Evolutionary conservation across 345 rosid species (phyloP).

Genomic region (Garcia nutans): DNA sequence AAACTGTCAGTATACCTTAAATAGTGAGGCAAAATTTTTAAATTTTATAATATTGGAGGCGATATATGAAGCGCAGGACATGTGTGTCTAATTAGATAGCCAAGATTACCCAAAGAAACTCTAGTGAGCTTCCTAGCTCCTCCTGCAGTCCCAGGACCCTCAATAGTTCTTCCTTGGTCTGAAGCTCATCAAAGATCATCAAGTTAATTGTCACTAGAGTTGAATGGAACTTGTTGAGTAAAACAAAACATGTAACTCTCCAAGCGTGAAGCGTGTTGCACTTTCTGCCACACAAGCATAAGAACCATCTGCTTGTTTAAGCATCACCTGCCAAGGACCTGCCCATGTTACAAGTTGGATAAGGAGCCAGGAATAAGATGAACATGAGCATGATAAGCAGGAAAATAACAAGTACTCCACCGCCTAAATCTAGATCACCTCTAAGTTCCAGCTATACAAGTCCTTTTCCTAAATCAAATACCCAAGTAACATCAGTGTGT

Average conservation of each 20-base stretch:
- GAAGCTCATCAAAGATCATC: constrained; percentile 24
- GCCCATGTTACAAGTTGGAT: constrained; percentile 23
- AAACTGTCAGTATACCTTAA: too few relatives aligned
- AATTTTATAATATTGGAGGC: too few relatives aligned
- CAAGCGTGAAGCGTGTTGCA: constrained; percentile 75
- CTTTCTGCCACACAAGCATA: constrained; percentile 89
- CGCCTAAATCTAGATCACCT: not conserved
- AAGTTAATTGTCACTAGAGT: not conserved
- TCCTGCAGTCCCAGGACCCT: constrained; percentile 88
- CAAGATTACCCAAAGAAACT: constrained; percentile 72
- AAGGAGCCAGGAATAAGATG: not conserved
- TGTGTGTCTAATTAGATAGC: not conserved
- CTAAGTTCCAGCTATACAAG: not conserved
- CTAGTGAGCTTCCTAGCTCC: constrained; percentile 86
- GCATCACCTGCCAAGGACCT: constrained; percentile 99
- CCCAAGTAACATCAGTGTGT: not conserved
- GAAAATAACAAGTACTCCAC: not conserved
- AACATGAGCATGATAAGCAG: not conserved
- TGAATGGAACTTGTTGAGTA: constrained; percentile 1
- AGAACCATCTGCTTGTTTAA: constrained; percentile 87
- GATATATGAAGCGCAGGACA: too few relatives aligned
- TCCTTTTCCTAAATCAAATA: not conserved
- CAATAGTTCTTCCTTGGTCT: constrained; percentile 92
- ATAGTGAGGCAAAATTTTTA: too few relatives aligned
- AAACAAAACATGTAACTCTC: constrained; percentile 55